Evolutionary conservation across 805 yeast species (phyloP), one percentile per base, ranked within the genome.

Genomic region (Brettanomyces anomalus): DNA sequence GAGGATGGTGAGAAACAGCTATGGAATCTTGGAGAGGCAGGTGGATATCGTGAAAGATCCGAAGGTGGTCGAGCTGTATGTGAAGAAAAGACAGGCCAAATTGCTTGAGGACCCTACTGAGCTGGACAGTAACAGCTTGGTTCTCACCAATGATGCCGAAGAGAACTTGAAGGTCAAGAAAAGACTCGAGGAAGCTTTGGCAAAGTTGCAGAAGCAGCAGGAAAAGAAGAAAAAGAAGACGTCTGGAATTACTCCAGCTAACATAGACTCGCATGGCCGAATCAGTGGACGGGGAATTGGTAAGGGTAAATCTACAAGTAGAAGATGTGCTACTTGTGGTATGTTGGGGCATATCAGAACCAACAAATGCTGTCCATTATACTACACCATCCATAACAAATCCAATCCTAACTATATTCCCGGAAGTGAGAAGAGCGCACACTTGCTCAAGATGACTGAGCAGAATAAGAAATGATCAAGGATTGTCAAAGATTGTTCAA

Each of bases 291-390:
- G 78, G 51, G 84, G 85, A 19, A 75, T 76, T 35, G 86, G 85
- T 26, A 82, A 82, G 53, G 84, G 84, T 28, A 81, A 81, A 53
- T 71, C 81, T 26, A 79, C 77, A 4, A 81, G 83, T 7, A 71
- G 98, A 58, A 77, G 86, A 56, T 90, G 98, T 65, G 89, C 94
- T 3, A 82, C 93, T 0, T 90, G 98, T 71, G 97, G 97, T 18
- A 93, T 90, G 11, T 72, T 85, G 49, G 98, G 97, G 0, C 98
- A 90, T 60, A 90, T 90, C 48, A 75, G 93, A 58, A 90, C 98
- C 3, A 88, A 87, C 59, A 83, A 82, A 49, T 68, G 90, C 2
- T 90, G 98, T 65, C 98, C 97, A 14, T 72, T 88, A 74, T 90
- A 85, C 58, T 77, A 75, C 47, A 60, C 65, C 11, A 57, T 60